A percentile compares a stretch with the other conserved stretches of the same genome.
These are phyloP conservation scores for Colletotrichum sp. DNA, from an alignment of 2,329 filamentous ascomycete species.

Conservation along the genomic window DNA sequence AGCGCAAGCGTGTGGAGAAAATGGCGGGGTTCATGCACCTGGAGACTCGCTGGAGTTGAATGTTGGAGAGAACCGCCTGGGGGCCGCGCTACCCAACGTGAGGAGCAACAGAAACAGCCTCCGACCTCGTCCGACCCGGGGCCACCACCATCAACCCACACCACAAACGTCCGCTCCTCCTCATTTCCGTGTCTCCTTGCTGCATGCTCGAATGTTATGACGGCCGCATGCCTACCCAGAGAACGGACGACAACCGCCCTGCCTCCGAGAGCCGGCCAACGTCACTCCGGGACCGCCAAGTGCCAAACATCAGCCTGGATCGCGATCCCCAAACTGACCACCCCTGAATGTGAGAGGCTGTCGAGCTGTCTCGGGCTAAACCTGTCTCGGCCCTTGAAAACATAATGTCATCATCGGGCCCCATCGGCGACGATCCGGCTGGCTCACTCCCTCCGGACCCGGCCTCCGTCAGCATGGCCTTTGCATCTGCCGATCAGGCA, in stretches of 20 bases:
- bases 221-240: not conserved
- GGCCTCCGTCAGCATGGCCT: conserved; percentile 13
- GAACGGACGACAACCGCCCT: conserved; percentile 7
- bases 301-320: not conserved
- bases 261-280: not conserved
- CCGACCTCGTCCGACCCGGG: not conserved
- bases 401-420: not conserved
- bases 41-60: not conserved
- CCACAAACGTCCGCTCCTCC: not conserved
- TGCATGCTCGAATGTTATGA: not conserved
- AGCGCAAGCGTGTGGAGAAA: conserved; percentile 5
- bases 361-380: not conserved
- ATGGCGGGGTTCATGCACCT: not conserved
- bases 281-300: not conserved
- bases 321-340: not conserved
- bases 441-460: not conserved
- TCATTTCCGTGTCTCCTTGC: not conserved
- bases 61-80: not conserved
- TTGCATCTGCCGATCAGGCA: conserved; percentile 36
- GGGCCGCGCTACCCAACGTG: not conserved
- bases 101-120: not conserved
- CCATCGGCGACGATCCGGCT: not conserved
- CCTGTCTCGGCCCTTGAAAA: not conserved
- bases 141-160: not conserved
- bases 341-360: not conserved